Conservation (phyloP, 140 eudicot genomes). For the Senecio squalidus region DNA sequence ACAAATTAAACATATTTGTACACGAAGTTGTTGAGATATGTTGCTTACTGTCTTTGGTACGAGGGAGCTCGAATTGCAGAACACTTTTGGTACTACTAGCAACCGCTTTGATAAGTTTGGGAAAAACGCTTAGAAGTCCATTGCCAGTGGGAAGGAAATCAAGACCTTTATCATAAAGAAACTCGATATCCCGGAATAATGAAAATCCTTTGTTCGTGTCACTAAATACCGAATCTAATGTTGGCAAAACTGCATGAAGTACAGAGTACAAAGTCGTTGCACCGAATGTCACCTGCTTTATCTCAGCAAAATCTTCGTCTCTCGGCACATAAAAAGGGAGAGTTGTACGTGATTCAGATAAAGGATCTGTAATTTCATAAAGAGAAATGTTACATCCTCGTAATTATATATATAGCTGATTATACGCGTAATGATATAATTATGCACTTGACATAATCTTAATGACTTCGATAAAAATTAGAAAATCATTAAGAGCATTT, state of each 20-base stretch:
- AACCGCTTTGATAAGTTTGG: conserved; percentile 33
- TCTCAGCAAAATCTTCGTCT: conserved; percentile 67
- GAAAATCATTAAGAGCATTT: too few relatives aligned
- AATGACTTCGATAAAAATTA: too few relatives aligned
- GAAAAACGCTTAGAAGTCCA: conserved; percentile 22
- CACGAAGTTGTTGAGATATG: neutral
- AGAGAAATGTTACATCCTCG: too few relatives aligned
- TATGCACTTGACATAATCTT: too few relatives aligned
- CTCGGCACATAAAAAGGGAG: conserved; percentile 51
- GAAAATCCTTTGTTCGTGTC: conserved; percentile 37
- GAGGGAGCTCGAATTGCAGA: conserved; percentile 48
- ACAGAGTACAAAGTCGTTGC: conserved; percentile 39
- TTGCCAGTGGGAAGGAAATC: conserved; percentile 5
- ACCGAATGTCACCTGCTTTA: conserved; percentile 42
- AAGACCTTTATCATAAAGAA: conserved; percentile 40
- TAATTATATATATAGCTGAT: too few relatives aligned
- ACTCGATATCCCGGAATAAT: conserved; percentile 37
- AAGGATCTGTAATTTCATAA: conserved; percentile 33
- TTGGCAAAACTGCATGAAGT: conserved; percentile 37
- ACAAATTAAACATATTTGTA: neutral
- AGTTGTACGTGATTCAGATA: conserved; percentile 41
- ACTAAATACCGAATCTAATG: conserved; percentile 11
- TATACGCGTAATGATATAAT: too few relatives aligned
- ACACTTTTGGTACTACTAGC: neutral
- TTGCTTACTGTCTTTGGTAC: conserved; percentile 40